Evolutionary conservation across 441 rosid species (phyloP), one percentile per base, ranked within the genome.

Genomic region (Pelargonium cotyledonis): DNA sequence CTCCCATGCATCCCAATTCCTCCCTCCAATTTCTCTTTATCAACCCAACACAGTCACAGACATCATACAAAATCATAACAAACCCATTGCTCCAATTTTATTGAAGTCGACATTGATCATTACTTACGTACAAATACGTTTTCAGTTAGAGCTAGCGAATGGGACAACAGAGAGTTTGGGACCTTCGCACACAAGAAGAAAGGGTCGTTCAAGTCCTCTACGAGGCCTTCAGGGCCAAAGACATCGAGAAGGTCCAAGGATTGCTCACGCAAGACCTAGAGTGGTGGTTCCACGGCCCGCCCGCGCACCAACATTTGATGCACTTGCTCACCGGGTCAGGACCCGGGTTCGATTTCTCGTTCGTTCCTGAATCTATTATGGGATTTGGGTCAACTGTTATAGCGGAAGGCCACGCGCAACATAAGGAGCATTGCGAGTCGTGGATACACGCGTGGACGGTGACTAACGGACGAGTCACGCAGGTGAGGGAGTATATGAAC

Each of bases 401-500:
- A 65, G 88, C 84, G 9, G 92, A 89, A 67, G 95, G 92, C 71
- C 75, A 79, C 74, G 83, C 80, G 5, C 38, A 31, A 31, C 5
- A 31, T 31, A 31, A 31, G 4, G 38, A 31, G 38, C 38, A 31
- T 31, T 77, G 80, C 0, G 77, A 81, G 21, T 84, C 88, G 3
- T 89, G 95, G 95, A 82, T 81, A 38, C 95, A 87, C 79, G 95
- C 95, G 7, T 87, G 86, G 95, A 89, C 92, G 3, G 85, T 89
- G 9, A 55, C 79, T 12, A 78, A 84, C 81, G 88, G 88, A 85
- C 72, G 83, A 73, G 79, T 89, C 55, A 85, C 90, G 1, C 90
- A 83, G 71, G 95, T 89, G 41, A 73, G 80, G 49, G 92, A 89
- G 74, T 89, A 81, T 65, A 72, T 78, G 66, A 78, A 78, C 46